A percentile compares a stretch with the other conserved stretches of the same genome.
phyloP scores from a whole-genome alignment of 2,329 filamentous ascomycete genomes.

The Paramyrothecium roridum region DNA sequence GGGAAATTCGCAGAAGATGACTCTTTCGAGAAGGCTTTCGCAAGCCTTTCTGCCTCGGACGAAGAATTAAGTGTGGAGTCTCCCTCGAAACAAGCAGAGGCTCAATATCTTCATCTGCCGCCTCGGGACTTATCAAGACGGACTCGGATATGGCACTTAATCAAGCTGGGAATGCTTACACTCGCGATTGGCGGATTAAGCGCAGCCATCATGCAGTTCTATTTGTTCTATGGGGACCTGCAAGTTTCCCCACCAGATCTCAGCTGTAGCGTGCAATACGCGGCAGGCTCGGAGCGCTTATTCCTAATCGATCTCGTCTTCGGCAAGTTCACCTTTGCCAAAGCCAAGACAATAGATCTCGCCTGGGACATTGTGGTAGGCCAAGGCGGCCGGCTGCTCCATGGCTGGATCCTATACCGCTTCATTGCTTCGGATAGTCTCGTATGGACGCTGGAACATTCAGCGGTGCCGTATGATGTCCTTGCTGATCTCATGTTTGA shows the following conservation, averaged over 20 bases:
- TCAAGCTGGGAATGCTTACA: neutral
- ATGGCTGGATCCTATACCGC: slow-evolving; percentile 1
- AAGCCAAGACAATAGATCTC: slow-evolving; percentile 1
- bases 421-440: neutral
- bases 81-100: neutral
- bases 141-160: neutral
- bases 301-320: neutral
- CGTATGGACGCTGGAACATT: neutral
- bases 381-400: slow-evolving; percentile 1
- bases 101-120: neutral
- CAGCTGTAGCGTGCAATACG: neutral
- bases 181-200: neutral
- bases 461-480: neutral
- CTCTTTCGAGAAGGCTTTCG: neutral
- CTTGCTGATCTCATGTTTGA: neutral
- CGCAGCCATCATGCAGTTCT: neutral
- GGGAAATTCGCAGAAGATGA: neutral
- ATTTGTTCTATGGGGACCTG: neutral
- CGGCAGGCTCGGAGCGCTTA: neutral
- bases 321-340: neutral
- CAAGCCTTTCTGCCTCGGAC: neutral
- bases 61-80: neutral
- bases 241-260: neutral
- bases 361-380: slow-evolving; percentile 1
- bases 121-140: neutral